phyloP scores from a whole-genome alignment of 306 rosid species.

The Biancaea sappan region DNA sequence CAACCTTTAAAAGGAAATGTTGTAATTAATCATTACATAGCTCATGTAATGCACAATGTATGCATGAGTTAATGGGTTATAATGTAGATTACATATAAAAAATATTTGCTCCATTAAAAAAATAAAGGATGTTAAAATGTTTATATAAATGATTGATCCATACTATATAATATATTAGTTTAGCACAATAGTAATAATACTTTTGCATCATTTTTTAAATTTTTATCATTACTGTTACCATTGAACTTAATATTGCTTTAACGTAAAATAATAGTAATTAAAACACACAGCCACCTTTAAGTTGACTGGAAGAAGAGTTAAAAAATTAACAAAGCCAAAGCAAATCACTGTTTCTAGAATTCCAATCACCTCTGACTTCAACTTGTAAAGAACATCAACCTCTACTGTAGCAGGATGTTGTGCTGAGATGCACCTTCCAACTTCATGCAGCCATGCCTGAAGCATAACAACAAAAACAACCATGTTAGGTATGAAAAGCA shows the following conservation, averaged over 20 bases:
- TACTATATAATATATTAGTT: background rate
- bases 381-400: conserved; percentile 61
- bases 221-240: background rate
- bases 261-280: background rate
- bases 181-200: background rate
- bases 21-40: conserved; percentile 20
- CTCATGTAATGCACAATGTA: conserved; percentile 9
- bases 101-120: conserved; percentile 6
- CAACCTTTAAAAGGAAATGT: conserved; percentile 52
- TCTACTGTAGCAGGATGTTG: conserved; percentile 56
- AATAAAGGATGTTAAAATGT: background rate
- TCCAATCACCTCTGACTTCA: conserved; percentile 70
- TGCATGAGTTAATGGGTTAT: conserved; percentile 1
- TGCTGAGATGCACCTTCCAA: conserved; percentile 59
- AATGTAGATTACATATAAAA: background rate
- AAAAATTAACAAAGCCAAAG: conserved; percentile 22
- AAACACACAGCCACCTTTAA: conserved; percentile 2
- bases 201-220: background rate
- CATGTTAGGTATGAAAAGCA: conserved; percentile 19
- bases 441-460: conserved; percentile 69
- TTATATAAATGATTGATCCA: background rate
- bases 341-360: conserved; percentile 24
- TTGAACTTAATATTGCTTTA: conserved; percentile 26
- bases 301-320: conserved; percentile 26
- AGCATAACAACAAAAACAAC: conserved; percentile 29